These are phyloP conservation scores for Clonostachys byssicola DNA, from an alignment of 2,329 filamentous ascomycete species.

Conservation along the genomic window DNA sequence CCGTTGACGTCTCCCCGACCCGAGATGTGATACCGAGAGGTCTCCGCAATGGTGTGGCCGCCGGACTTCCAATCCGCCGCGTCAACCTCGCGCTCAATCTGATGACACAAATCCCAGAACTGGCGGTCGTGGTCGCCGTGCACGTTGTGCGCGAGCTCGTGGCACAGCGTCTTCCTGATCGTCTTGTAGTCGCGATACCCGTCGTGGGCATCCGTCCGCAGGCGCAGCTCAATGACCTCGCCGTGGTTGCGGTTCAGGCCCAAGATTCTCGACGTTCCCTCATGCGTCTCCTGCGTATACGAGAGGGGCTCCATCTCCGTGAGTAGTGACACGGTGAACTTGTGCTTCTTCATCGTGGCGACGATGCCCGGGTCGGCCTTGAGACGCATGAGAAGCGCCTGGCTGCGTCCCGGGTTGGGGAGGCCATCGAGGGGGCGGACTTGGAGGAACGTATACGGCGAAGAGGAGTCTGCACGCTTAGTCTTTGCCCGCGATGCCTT, in stretches of 20 bases:
- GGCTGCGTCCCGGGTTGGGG: constrained; percentile 67
- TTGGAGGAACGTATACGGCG: constrained; percentile 75
- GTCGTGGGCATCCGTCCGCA: constrained; percentile 91
- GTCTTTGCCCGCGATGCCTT: constrained; percentile 1
- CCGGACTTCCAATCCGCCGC: constrained; percentile 72
- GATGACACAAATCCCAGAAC: constrained; percentile 86
- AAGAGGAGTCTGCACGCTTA: constrained; percentile 45
- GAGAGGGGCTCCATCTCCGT: constrained; percentile 93
- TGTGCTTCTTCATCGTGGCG: constrained; percentile 76
- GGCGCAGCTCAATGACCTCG: constrained; percentile 82
- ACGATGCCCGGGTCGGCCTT: constrained; percentile 82
- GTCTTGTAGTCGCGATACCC: constrained; percentile 91
- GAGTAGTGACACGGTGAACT: constrained; percentile 78
- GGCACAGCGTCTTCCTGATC: constrained; percentile 87
- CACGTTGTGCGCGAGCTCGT: constrained; percentile 93
- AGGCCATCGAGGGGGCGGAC: constrained; percentile 74
- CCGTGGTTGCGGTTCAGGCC: constrained; percentile 86
- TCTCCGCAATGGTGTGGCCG: constrained; percentile 62
- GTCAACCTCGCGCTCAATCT: constrained; percentile 85
- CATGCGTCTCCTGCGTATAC: constrained; percentile 69
- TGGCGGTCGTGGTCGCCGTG: constrained; percentile 76
- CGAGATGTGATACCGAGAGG: constrained; percentile 54
- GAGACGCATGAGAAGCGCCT: constrained; percentile 69
- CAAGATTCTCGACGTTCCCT: constrained; percentile 70
- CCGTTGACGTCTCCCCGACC: constrained; percentile 37